Base-by-base conservation (phyloP, 768 basidiomycete genomes). In the Pulveroboletus sp. region DNA sequence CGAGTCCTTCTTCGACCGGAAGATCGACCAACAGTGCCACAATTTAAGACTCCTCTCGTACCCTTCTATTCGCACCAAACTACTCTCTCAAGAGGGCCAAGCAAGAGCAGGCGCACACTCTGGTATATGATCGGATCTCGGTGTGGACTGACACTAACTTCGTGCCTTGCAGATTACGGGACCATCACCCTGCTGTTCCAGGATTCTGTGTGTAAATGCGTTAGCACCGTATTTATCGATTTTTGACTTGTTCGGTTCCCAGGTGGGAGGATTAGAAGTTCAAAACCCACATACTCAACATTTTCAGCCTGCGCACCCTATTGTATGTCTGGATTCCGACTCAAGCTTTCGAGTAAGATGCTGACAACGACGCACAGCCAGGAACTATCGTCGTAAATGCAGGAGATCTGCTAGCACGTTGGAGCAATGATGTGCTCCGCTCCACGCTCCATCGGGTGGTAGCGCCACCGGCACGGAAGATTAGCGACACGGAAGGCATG, bases 391-490 rank as follows among this genome's bases (percentile, higher is more conserved):
- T 93, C 28, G 77, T 93, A 35, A 93, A 92, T 57, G 82, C 85
- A 8, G 90, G 86, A 4, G 89, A 93, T 63, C 74, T 92, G 24
- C 72, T 92, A 11, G 78, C 84, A 3, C 82, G 89, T 43, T 92
- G 89, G 89, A 87, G 85, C 57, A 91, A 91, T 64, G 84, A 88
- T 64, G 73, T 82, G 18, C 70, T 92, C 39, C 80, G 83, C 18
- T 89, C 88, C 38, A 91, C 90, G 3, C 75, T 90, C 15, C 90
- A 91, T 66, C 81, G 86, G 14, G 90, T 93, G 18, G 89, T 91
- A 7, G 83, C 84, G 5, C 88, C 90, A 18, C 71, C 80, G 1
- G 75, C 74, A 11, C 68, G 71, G 58, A 72, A 73, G 55, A 63
- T 78, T 49, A 76, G 64, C 55, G 71, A 75, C 8, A 71, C 69